Evolutionary conservation across 2,329 filamentous ascomycete species (phyloP).

Genomic region (Diaporthe batatas): DNA sequence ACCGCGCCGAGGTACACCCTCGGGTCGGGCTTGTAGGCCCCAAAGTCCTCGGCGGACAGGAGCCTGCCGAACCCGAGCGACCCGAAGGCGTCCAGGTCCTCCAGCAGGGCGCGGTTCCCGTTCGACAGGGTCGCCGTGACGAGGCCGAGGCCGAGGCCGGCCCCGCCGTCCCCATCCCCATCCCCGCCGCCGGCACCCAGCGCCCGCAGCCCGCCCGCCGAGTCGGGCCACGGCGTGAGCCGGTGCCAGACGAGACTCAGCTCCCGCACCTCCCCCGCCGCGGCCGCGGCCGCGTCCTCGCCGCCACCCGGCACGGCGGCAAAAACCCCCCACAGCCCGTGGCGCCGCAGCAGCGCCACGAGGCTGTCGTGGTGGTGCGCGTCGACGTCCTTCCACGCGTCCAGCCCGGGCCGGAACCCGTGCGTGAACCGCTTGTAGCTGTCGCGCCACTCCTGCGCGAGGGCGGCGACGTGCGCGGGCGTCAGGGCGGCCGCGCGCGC

Average conservation of each 20-base stretch:
- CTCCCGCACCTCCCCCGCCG: slow-evolving; percentile 68
- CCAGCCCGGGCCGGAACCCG: slow-evolving; percentile 60
- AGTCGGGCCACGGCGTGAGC: slow-evolving; percentile 78
- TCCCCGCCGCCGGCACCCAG: slow-evolving; percentile 57
- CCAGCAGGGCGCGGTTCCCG: slow-evolving; percentile 76
- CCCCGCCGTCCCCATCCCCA: too few relatives aligned
- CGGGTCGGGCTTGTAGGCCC: slow-evolving; percentile 80
- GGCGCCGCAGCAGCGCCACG: slow-evolving; percentile 66
- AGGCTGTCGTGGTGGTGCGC: slow-evolving; percentile 77
- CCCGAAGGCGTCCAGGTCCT: slow-evolving; percentile 72
- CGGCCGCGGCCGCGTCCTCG: slow-evolving; percentile 44
- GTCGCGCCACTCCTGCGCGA: slow-evolving; percentile 79
- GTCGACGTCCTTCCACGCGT: slow-evolving; percentile 77
- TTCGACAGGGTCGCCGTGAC: slow-evolving; percentile 79
- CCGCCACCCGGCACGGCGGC: slow-evolving; percentile 45
- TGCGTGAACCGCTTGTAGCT: slow-evolving; percentile 73
- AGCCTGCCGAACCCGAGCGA: slow-evolving; percentile 72
- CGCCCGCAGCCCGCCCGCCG: slow-evolving; percentile 65
- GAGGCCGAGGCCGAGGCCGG: slow-evolving; percentile 55
- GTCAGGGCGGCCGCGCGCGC: slow-evolving; percentile 63
- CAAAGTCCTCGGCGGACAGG: slow-evolving; percentile 78
- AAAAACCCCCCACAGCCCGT: slow-evolving; percentile 69
- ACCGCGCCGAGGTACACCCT: slow-evolving; percentile 78
- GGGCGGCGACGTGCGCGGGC: slow-evolving; percentile 69
- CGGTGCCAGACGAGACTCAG: slow-evolving; percentile 80